Evolutionary conservation across 352 stramenopile species (phyloP).

Genomic region (Pythium graminicola): DNA sequence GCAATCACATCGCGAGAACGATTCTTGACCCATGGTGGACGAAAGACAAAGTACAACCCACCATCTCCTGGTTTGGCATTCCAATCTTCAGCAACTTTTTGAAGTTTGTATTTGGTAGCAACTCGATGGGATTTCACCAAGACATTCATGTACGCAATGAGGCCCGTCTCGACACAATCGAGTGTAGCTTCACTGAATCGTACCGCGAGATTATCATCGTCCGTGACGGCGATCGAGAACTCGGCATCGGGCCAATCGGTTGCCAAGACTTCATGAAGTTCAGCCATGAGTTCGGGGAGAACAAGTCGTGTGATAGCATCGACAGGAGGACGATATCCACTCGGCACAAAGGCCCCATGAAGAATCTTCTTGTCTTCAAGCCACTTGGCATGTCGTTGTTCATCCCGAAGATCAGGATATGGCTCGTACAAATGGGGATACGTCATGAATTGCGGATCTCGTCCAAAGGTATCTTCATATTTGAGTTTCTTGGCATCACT

Average conservation of each 20-base stretch:
- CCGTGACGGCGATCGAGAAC: constrained; percentile 45
- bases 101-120: constrained; percentile 61
- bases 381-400: constrained; percentile 51
- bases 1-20: constrained; percentile 19
- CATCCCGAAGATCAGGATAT: constrained; percentile 48
- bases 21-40: constrained; percentile 31
- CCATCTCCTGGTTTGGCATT: constrained; percentile 32
- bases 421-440: constrained; percentile 70
- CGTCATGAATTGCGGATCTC: constrained; percentile 12
- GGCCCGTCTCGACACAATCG: constrained; percentile 43
- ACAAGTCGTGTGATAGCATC: constrained; percentile 61
- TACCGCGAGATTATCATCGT: constrained; percentile 60
- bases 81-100: constrained; percentile 80
- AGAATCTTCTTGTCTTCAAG: constrained; percentile 72
- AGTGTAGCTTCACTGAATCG: constrained; percentile 40
- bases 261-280: constrained; percentile 55
- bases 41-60: constrained; percentile 40
- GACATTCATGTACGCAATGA: constrained; percentile 83
- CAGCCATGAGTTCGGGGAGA: constrained; percentile 62
- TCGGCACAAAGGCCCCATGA: constrained; percentile 57
- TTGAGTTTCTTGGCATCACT: constrained; percentile 46
- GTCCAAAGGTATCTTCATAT: constrained; percentile 68
- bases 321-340: constrained; percentile 40
- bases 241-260: constrained; percentile 55
- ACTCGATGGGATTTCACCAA: constrained; percentile 61